Evolutionary conservation across 352 stramenopile species (phyloP), one percentile per base, ranked within the genome.

Genomic region (Globisporangium emineosum): DNA sequence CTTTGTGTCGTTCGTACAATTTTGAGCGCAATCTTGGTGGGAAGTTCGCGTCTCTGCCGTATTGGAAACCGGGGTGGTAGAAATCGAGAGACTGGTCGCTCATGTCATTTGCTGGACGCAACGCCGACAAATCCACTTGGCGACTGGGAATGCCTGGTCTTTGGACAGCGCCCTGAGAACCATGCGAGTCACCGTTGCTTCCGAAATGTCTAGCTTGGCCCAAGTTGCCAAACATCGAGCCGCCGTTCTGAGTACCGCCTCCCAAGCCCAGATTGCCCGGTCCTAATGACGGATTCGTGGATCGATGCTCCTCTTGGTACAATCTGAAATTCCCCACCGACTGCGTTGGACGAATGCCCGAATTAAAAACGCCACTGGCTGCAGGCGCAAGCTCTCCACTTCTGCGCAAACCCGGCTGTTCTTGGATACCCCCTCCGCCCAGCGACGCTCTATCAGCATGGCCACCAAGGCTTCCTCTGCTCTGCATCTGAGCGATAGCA

Each of bases 281-380:
- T 5, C 54, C 54, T 27, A 30, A 21, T 9, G 37, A 37, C 27
- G 47, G 47, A 17, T 43, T 42, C 9, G 37, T 60, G 19, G 60
- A 65, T 23, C 60, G 68, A 30, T 79, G 73, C 2, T 89, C 81
- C 4, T 88, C 73, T 65, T 86, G 73, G 55, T 88, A 89, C 57
- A 77, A 72, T 9, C 77, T 75, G n/a, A 93, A 90, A 47, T 94
- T 92, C 1, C 82, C 86, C 15, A 94, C 79, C 3, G 86, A 94
- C 37, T 83, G 70, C 7, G 79, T 76, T 25, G 83, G 81, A 29
- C 86, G 76, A 56, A 93, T 72, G 59, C 77, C 67, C 60, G 72
- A 29, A 30, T 30, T 51, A 10, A 58, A 17, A 45, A 52, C 53
- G 23, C 70, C 52, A 58, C 62, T 35, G 35, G 45, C 10, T 57